A percentile compares a stretch with the other conserved stretches of the same genome.
These are phyloP conservation scores for Phytophthora ohioensis DNA, from an alignment of 352 stramenopile genomes.

Conservation along the genomic window DNA sequence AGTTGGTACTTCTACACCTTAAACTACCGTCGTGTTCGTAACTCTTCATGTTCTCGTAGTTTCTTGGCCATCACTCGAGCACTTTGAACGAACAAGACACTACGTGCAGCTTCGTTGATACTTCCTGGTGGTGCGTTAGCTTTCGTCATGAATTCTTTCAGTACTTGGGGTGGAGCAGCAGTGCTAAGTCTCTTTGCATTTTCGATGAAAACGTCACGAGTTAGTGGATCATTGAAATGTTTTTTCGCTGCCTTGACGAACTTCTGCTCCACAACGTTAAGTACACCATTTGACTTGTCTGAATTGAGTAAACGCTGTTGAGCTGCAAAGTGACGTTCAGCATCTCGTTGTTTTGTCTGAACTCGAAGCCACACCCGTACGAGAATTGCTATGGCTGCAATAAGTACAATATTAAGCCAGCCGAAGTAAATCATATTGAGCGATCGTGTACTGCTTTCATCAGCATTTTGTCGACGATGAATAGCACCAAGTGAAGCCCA, in stretches of 20 bases:
- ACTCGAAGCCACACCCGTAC: constrained; percentile 24
- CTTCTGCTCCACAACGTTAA: constrained; percentile 18
- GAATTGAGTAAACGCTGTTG: constrained; percentile 27
- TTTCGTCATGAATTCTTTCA: constrained; percentile 19
- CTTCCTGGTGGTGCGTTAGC: neutral
- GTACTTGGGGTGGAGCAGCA: constrained; percentile 2
- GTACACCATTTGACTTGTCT: neutral
- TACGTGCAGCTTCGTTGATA: neutral
- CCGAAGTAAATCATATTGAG: constrained; percentile 70
- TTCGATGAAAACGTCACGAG: constrained; percentile 14
- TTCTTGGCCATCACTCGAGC: constrained; percentile 18
- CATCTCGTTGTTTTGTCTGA: constrained; percentile 19
- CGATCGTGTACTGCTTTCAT: constrained; percentile 29
- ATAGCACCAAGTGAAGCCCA: constrained; percentile 65
- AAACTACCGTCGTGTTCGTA: constrained; percentile 19
- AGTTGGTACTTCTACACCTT: too few relatives aligned
- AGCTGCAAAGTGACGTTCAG: constrained; percentile 16
- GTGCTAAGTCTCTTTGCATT: constrained; percentile 18
- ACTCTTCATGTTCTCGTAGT: constrained; percentile 15
- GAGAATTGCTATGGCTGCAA: constrained; percentile 33
- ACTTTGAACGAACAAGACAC: constrained; percentile 22
- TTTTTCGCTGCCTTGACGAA: constrained; percentile 26
- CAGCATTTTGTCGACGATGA: constrained; percentile 43
- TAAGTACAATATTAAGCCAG: constrained; percentile 54
- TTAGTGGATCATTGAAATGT: constrained; percentile 1